Conservation (phyloP, 1,284 basidiomycete species). For the Malassezia furfur region DNA sequence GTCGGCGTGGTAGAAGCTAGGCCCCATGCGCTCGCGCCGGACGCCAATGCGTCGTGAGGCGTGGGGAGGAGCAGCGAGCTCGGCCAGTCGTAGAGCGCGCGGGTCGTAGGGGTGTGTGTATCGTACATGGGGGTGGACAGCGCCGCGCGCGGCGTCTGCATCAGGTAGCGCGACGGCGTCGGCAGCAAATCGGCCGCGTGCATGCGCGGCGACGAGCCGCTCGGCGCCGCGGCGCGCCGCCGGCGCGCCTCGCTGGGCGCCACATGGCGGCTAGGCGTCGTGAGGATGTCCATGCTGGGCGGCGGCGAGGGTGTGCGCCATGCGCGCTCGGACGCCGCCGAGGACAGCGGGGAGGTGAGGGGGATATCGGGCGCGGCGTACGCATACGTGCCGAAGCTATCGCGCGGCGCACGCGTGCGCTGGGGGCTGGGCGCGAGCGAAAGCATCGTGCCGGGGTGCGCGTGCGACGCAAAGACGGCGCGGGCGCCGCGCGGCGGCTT, state of each 20-base stretch:
- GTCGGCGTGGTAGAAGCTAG: neutral
- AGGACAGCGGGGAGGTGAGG: neutral
- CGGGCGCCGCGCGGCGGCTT: neutral
- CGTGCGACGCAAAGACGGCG: neutral
- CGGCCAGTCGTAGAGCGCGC: neutral
- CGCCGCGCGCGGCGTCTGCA: slow-evolving; percentile 6
- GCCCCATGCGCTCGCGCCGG: neutral
- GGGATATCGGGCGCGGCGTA: neutral
- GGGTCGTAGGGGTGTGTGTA: neutral
- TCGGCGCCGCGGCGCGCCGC: neutral
- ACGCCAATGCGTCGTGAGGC: neutral
- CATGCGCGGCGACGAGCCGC: neutral
- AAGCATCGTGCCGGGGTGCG: slow-evolving; percentile 4
- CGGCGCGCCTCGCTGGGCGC: neutral
- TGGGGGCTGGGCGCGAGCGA: slow-evolving; percentile 16
- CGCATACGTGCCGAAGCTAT: neutral
- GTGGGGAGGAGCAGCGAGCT: neutral
- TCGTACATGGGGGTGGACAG: slow-evolving; percentile 3
- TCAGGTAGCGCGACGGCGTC: slow-evolving; percentile 12
- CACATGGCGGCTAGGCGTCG: slow-evolving; percentile 14
- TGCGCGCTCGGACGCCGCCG: neutral
- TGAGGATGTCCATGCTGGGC: slow-evolving; percentile 1
- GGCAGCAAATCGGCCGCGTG: neutral
- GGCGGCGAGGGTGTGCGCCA: slow-evolving; percentile 15
- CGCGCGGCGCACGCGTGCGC: neutral